These are phyloP conservation scores for Kuraishia ogatae DNA, from an alignment of 805 yeast genomes.

Conservation along the genomic window DNA sequence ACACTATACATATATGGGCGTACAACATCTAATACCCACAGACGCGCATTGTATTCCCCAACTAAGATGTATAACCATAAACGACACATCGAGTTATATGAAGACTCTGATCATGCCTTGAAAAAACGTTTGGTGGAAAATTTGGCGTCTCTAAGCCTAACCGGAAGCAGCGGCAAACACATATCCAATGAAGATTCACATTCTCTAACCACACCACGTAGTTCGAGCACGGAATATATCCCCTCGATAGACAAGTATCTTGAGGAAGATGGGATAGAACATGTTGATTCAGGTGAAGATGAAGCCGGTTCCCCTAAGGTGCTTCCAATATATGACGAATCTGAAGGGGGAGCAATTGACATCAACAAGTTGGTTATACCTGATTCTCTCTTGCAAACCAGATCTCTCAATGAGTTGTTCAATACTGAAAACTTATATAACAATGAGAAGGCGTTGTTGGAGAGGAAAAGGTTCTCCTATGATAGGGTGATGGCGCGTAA, in stretches of 20 bases:
- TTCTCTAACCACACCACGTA: not conserved
- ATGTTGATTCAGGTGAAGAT: constrained; percentile 10
- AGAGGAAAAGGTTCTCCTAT: constrained; percentile 1
- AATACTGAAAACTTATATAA: constrained; percentile 1
- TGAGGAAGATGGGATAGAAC: constrained; percentile 3
- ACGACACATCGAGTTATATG: not conserved
- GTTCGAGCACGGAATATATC: constrained; percentile 9
- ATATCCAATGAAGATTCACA: not conserved
- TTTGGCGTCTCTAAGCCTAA: constrained; percentile 5
- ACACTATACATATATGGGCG: not conserved
- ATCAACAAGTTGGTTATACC: constrained; percentile 8
- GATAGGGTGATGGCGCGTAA: constrained; percentile 4
- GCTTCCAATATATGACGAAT: not conserved
- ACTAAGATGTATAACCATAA: not conserved
- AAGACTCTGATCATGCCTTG: constrained; percentile 6
- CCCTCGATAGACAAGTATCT: constrained; percentile 17
- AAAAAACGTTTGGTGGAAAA: constrained; percentile 8
- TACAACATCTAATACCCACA: not conserved
- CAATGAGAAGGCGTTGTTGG: constrained; percentile 4
- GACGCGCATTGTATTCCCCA: too few species aligned
- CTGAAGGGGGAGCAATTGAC: constrained; percentile 3
- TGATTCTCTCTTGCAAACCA: constrained; percentile 1
- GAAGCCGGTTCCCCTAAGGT: not conserved
- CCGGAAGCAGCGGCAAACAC: not conserved
- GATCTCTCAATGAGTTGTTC: constrained; percentile 9